Percentiles rank a stretch among this genome's conserved stretches.
Evolutionary conservation across 192 early-diverging fungal genomes (phyloP).

Genomic region (Backusella psychrophila): DNA sequence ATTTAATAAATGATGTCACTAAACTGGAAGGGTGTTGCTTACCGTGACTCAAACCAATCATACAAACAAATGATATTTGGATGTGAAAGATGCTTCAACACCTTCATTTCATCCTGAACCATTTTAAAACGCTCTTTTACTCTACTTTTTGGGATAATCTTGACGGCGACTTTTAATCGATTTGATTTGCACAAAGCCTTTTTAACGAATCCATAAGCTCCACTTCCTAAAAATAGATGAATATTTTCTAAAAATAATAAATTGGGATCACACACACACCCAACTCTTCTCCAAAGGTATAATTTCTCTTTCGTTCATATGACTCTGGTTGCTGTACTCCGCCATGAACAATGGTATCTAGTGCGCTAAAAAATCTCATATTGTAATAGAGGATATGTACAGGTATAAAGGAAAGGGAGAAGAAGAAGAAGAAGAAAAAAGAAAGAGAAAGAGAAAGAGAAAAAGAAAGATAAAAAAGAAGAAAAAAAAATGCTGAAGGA

Average conservation of each 20-base stretch:
- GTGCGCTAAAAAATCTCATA: conserved; percentile 22
- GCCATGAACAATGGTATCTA: conserved; percentile 33
- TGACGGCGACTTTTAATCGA: conserved; percentile 82
- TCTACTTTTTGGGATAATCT: conserved; percentile 87
- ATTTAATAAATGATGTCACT: neutral
- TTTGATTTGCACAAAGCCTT: conserved; percentile 61
- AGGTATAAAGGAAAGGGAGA: too few species aligned
- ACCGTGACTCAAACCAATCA: conserved; percentile 68
- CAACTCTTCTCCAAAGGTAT: conserved; percentile 59
- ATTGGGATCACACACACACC: conserved; percentile 35
- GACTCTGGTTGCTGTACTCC: conserved; percentile 48
- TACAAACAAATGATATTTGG: conserved; percentile 86
- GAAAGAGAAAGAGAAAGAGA: neutral
- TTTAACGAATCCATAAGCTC: conserved; percentile 74
- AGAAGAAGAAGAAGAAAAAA: neutral
- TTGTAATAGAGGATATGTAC: too few species aligned
- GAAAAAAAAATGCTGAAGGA: neutral
- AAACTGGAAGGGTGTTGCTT: neutral
- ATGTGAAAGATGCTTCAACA: conserved; percentile 83
- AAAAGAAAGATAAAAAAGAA: neutral
- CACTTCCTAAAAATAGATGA: conserved; percentile 28
- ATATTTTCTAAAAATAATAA: neutral
- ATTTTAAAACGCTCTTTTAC: conserved; percentile 81
- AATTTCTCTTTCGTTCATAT: conserved; percentile 67
- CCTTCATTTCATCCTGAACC: conserved; percentile 92